Evolutionary conservation across 2,329 filamentous ascomycete species (phyloP).

Genomic region (Hortaea sp.): DNA sequence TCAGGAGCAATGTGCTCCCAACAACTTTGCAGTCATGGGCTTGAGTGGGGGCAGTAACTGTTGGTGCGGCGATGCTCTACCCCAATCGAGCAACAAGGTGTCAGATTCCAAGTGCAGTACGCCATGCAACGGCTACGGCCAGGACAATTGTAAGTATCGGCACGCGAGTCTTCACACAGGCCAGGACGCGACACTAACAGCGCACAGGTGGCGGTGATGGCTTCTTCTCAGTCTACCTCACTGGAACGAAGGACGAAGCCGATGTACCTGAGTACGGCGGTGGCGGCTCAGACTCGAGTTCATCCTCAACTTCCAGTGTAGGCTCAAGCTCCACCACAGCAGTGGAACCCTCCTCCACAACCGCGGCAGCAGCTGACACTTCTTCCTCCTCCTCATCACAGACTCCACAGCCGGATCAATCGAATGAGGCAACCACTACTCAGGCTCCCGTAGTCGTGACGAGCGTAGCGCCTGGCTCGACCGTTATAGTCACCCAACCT

Average conservation of each 20-base stretch:
- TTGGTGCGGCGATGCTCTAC: slow-evolving; percentile 63
- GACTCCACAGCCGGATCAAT: neutral
- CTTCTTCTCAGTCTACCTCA: slow-evolving; percentile 43
- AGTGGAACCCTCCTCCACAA: neutral
- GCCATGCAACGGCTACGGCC: slow-evolving; percentile 52
- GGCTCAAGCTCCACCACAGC: slow-evolving; percentile 7
- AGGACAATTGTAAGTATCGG: slow-evolving; percentile 48
- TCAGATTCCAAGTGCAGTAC: slow-evolving; percentile 53
- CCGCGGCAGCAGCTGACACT: neutral
- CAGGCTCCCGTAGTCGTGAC: slow-evolving; percentile 18
- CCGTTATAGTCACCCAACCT: slow-evolving; percentile 26
- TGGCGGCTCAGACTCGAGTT: slow-evolving; percentile 1
- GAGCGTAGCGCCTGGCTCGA: slow-evolving; percentile 20
- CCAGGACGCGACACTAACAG: slow-evolving; percentile 1
- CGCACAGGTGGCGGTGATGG: slow-evolving; percentile 47
- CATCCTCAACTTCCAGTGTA: slow-evolving; percentile 7
- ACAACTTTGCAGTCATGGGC: slow-evolving; percentile 49
- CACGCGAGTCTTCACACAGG: too few species aligned
- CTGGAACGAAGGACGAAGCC: slow-evolving; percentile 29
- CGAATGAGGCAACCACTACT: slow-evolving; percentile 10
- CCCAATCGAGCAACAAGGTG: slow-evolving; percentile 45
- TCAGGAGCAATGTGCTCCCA: slow-evolving; percentile 39
- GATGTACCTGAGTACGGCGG: slow-evolving; percentile 25
- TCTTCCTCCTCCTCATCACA: slow-evolving; percentile 16
- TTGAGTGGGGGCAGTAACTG: slow-evolving; percentile 54